Evolutionary conservation across 1,139 yeast species (phyloP), one percentile per base, ranked within the genome.

Genomic region (Starmera stellimalicola): DNA sequence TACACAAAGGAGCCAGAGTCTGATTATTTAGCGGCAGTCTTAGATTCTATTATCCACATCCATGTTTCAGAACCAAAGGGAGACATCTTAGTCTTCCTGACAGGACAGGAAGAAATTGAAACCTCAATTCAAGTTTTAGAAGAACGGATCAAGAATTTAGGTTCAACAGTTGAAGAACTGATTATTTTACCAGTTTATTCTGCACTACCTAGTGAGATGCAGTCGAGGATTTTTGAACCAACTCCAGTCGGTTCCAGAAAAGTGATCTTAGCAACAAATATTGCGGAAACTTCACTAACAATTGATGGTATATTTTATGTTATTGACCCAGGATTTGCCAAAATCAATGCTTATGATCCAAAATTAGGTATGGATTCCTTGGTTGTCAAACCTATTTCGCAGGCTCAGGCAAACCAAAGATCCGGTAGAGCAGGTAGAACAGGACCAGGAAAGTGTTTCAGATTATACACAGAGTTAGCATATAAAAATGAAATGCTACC

Each of bases 341-440:
- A 91, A 52, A 84, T 87, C 40, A 87, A 84, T 48, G 77, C 77
- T 2, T 88, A 70, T 57, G 85, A 84, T 49, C 79, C 95, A 0
- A 62, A 76, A n/a, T 71, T 88, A 0, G 95, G 95, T 4, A 84
- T 91, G 87, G 97, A 88, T 48, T 79, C 87, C 37, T 65, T 91
- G 41, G 79, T 81, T 9, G 85, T 85, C 5, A 76, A 75, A 2
- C 94, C 95, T 0, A 85, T 95, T 44, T 88, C 97, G 0, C 72
- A 81, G 42, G 97, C 98, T 0, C 85, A 94, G 29, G 96, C 96
- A 0, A 87, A 87, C 44, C 98, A 91, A 59, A 63, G 98, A 41
- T 85, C 95, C 3, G 98, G 98, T 34, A 72, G 98, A 58, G 98
- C 98, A 0, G 98, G 98, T 9, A 77, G 98, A 63, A 82, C 87